Evolutionary conservation across 306 rosid genomes (phyloP).

Genomic region (Luffa acutangula): DNA sequence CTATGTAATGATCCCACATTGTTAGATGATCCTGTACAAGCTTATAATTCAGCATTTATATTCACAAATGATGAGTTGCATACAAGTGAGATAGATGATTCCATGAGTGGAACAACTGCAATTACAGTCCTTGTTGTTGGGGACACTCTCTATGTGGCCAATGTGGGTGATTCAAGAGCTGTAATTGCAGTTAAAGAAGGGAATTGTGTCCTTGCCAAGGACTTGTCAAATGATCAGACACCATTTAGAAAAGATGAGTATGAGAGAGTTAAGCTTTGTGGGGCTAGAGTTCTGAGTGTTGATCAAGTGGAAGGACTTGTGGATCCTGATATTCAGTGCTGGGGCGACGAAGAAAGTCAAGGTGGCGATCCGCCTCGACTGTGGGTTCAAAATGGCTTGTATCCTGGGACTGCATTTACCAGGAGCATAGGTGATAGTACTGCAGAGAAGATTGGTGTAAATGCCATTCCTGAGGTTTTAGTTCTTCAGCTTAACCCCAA

Average conservation of each 20-base stretch:
- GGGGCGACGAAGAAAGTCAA: conserved; percentile 91
- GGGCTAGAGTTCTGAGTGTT: conserved; percentile 87
- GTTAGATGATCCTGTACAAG: conserved; percentile 58
- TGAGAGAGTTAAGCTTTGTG: conserved; percentile 79
- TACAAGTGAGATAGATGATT: conserved; percentile 63
- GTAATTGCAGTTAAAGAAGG: conserved; percentile 83
- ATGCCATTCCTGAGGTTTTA: conserved; percentile 79
- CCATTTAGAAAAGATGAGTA: conserved; percentile 89
- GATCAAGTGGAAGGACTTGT: conserved; percentile 87
- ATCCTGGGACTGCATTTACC: conserved; percentile 94
- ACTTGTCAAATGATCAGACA: conserved; percentile 77
- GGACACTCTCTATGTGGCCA: conserved; percentile 65
- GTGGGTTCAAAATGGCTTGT: conserved; percentile 74
- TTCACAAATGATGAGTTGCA: conserved; percentile 53
- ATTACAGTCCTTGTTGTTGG: conserved; percentile 80
- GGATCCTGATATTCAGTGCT: conserved; percentile 70
- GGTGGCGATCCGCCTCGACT: conserved; percentile 88
- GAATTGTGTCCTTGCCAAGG: conserved; percentile 55
- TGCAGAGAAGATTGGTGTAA: conserved; percentile 83
- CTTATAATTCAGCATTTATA: conserved; percentile 59
- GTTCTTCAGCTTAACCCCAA: conserved; percentile 53
- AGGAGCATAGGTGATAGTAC: conserved; percentile 91
- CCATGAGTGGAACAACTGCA: conserved; percentile 94
- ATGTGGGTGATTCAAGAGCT: conserved; percentile 95
- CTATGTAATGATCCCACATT: conserved; percentile 48